These are phyloP conservation scores for Pseudogymnoascus sp. DNA, from an alignment of 2,329 filamentous ascomycete species.

Conservation along the genomic window DNA sequence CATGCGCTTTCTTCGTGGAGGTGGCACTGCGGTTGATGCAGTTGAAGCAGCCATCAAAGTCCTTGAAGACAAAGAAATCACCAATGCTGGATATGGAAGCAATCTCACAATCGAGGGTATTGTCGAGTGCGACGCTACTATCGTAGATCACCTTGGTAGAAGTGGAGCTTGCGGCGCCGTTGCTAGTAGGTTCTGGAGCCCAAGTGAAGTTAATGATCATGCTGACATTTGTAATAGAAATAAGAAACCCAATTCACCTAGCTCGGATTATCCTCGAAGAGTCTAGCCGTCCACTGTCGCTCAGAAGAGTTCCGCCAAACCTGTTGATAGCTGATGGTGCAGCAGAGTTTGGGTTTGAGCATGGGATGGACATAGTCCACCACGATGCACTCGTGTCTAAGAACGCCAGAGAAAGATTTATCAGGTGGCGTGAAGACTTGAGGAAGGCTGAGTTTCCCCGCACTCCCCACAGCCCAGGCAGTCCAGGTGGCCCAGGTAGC, in stretches of 20 bases:
- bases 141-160: constrained; percentile 83
- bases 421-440: constrained; percentile 71
- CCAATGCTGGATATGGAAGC: constrained; percentile 92
- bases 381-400: constrained; percentile 74
- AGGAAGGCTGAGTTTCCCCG: constrained; percentile 47
- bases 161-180: constrained; percentile 92
- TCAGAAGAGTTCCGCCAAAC: constrained; percentile 86
- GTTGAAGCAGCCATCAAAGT: constrained; percentile 82
- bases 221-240: constrained; percentile 46
- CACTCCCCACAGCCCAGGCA: constrained; percentile 23
- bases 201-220: constrained; percentile 15
- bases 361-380: constrained; percentile 65
- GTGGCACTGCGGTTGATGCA: constrained; percentile 75
- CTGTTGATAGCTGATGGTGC: constrained; percentile 82
- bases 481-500: constrained; percentile 20
- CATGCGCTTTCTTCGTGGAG: constrained; percentile 72
- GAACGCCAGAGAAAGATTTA: constrained; percentile 69
- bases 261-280: constrained; percentile 76
- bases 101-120: constrained; percentile 85
- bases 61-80: constrained; percentile 90
- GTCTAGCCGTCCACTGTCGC: constrained; percentile 67
- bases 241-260: constrained; percentile 86
- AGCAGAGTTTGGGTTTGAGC: constrained; percentile 72
- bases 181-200: constrained; percentile 56
- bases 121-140: constrained; percentile 89